phyloP scores from a whole-genome alignment of 257 asterid genomes.

The Pogostemon cablin region DNA sequence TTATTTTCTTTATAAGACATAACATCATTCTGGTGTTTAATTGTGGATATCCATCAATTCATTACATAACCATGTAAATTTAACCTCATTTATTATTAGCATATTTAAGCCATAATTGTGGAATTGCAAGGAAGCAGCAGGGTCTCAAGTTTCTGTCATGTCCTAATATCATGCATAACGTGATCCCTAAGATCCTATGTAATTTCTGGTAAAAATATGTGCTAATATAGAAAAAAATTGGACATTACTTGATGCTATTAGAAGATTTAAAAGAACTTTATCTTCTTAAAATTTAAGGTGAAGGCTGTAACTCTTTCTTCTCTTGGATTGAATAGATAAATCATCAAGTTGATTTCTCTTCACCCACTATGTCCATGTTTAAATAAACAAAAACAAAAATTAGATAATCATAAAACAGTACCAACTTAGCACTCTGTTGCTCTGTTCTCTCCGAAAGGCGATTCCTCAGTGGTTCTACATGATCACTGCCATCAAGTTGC shows the following conservation, averaged over 20 bases:
- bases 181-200: background rate
- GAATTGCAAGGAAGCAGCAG: background rate
- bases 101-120: background rate
- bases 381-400: slow-evolving; percentile 8
- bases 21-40: background rate
- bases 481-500: slow-evolving; percentile 98
- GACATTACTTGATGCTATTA: background rate
- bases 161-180: background rate
- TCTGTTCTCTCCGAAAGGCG: slow-evolving; percentile 90
- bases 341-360: background rate
- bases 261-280: background rate
- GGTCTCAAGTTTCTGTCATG: background rate
- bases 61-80: background rate
- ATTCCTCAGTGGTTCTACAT: slow-evolving; percentile 85
- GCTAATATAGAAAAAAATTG: background rate
- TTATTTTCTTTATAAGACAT: background rate
- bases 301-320: background rate
- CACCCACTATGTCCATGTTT: slow-evolving; percentile 6
- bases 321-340: slow-evolving; percentile 14
- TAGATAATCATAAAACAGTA: slow-evolving; percentile 36
- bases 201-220: background rate
- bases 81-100: background rate
- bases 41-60: background rate
- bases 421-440: slow-evolving; percentile 80
- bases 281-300: background rate